phyloP scores from a whole-genome alignment of 163 green algal genomes.

The Scenedesmus sp. region DNA sequence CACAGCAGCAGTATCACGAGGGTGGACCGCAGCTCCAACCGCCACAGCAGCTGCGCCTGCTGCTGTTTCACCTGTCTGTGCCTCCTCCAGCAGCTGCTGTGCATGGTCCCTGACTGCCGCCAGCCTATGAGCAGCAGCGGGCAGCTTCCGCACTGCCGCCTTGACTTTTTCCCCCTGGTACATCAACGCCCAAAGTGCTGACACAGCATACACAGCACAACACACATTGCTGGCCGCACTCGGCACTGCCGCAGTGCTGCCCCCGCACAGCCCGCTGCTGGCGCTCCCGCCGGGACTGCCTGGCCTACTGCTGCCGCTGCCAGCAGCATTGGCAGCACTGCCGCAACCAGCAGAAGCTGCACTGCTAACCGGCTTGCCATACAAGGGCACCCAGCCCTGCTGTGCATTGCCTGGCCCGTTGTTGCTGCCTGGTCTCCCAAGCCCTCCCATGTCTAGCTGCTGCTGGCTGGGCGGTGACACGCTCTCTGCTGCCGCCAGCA shows the following conservation, averaged over 20 bases:
- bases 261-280: background rate
- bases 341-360: background rate
- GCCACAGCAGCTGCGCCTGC: background rate
- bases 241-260: background rate
- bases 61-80: background rate
- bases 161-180: constrained; percentile 73
- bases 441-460: background rate
- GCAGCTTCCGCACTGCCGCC: constrained; percentile 48
- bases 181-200: constrained; percentile 69
- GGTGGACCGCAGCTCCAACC: background rate
- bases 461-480: background rate
- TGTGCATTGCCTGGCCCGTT: background rate
- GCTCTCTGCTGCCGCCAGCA: constrained; percentile 64
- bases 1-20: background rate
- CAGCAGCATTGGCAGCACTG: background rate
- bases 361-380: constrained; percentile 35
- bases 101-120: constrained; percentile 21
- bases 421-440: constrained; percentile 7
- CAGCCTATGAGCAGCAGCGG: constrained; percentile 4
- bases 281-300: constrained; percentile 22
- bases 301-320: constrained; percentile 4
- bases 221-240: constrained; percentile 33
- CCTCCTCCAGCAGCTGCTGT: constrained; percentile 12
- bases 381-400: constrained; percentile 22
- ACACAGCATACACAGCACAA: constrained; percentile 62